A percentile compares a stretch with the other conserved stretches of the same genome.
Conservation (phyloP, 2,329 filamentous ascomycete species). For the Fusarium stilboides region DNA sequence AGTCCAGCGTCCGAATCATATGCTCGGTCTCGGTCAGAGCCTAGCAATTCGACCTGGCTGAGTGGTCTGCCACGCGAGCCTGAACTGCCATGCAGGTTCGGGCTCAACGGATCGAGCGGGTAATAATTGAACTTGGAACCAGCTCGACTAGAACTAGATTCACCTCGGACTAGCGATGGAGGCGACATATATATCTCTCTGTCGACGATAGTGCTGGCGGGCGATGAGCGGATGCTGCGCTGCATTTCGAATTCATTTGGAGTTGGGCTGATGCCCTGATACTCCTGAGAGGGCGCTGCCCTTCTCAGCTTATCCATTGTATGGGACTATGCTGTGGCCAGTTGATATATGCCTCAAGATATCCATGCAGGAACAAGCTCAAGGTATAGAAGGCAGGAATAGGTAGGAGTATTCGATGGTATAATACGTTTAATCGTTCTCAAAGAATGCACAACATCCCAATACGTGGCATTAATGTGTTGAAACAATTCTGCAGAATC, state of each 20-base stretch:
- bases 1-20: not conserved
- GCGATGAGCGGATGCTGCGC: not conserved
- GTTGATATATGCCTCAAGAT: not conserved
- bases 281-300: slow-evolving; percentile 2
- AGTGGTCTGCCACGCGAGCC: not conserved
- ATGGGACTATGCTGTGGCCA: not conserved
- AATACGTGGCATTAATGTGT: too few species aligned
- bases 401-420: not conserved
- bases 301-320: not conserved
- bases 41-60: slow-evolving; percentile 7
- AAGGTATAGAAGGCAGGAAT: not conserved
- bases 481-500: too few species aligned
- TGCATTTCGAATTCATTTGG: not conserved
- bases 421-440: not conserved
- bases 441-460: too few species aligned
- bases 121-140: not conserved
- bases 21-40: not conserved
- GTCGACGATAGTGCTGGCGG: not conserved
- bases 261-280: not conserved
- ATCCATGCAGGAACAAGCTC: not conserved
- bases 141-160: slow-evolving; percentile 4
- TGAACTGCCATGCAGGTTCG: not conserved
- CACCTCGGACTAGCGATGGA: not conserved
- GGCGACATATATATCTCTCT: slow-evolving; percentile 10
- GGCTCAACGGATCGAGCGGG: not conserved